Evolutionary conservation across 805 yeast species (phyloP), one percentile per base, ranked within the genome.

Genomic region (Starmerella sirachaensis): DNA sequence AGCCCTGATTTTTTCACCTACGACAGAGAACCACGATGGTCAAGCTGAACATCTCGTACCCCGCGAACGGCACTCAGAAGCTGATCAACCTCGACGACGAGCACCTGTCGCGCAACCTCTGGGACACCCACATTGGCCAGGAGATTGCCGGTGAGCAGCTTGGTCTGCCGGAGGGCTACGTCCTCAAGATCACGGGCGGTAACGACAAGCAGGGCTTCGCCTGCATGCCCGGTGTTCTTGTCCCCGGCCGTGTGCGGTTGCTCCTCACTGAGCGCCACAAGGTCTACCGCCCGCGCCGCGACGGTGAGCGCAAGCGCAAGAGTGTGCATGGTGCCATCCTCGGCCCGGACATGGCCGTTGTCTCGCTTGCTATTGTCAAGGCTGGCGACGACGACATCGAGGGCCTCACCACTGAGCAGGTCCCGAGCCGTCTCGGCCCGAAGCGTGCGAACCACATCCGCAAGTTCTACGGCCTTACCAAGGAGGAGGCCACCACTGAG

Each of bases 171-270:
- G 88, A 85, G 72, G 98, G 98, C 64, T 91, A 91, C 85, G 69
- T 84, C 65, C 86, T 91, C 82, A 93, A 80, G 76, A 86, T 91
- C 69, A 71, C 96, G 60, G 98, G 98, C 66, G 98, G 98, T 79
- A 91, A 91, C 81, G 98, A 91, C 76, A 91, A 91, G 75, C 98
- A 91, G 76, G 98, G 98, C 75, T 91, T 91, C 95, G 97, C 98
- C 73, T 91, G 93, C 98, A 91, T 86, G 73, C 98, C 93, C 74
- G 98, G 98, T 80, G 98, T 91, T 55, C 74, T 91, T 78, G 91
- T 84, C 76, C 97, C 98, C 72, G 85, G 93, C 78, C 93, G 98
- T 79, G 97, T 91, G 60, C 85, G 82, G 68, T 78, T 91, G 61
- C 77, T 91, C 65, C 75, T 91, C 65, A 68, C 94, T 58, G 78